phyloP scores from a whole-genome alignment of 164 flowering plant genomes.

The Sextonia rubra region DNA sequence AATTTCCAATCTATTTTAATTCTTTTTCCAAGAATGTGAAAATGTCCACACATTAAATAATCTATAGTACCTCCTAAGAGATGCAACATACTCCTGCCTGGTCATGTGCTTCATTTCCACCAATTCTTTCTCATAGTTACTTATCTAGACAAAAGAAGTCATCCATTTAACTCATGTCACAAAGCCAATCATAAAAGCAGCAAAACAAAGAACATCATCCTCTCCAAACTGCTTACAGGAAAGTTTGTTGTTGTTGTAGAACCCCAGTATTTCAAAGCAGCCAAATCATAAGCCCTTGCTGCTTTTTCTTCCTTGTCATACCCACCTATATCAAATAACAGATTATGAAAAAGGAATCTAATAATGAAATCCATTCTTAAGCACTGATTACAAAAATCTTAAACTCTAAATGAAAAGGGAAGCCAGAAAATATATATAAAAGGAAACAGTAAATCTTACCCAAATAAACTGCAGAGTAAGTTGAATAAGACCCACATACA shows the following conservation, averaged over 20 bases:
- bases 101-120: conserved; percentile 98
- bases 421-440: background rate
- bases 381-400: background rate
- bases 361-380: background rate
- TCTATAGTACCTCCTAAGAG: conserved; percentile 62
- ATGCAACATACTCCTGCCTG: conserved; percentile 88
- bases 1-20: background rate
- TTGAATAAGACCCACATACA: conserved; percentile 23
- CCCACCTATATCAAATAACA: conserved; percentile 47
- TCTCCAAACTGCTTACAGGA: conserved; percentile 44
- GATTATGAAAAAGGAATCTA: background rate
- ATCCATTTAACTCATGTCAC: background rate
- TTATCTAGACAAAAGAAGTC: conserved; percentile 36
- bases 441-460: conserved; percentile 44
- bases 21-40: background rate
- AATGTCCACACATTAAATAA: background rate
- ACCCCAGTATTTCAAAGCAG: conserved; percentile 95
- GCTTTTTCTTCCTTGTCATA: conserved; percentile 98
- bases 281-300: conserved; percentile 92
- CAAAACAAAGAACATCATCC: background rate
- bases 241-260: conserved; percentile 82
- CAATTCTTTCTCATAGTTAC: conserved; percentile 74
- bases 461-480: conserved; percentile 61
- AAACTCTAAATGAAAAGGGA: background rate
- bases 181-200: background rate